Percentiles rank a stretch among this genome's conserved stretches.
phyloP scores from a whole-genome alignment of 129 eudicot species.

The Flaveria sonorensis region DNA sequence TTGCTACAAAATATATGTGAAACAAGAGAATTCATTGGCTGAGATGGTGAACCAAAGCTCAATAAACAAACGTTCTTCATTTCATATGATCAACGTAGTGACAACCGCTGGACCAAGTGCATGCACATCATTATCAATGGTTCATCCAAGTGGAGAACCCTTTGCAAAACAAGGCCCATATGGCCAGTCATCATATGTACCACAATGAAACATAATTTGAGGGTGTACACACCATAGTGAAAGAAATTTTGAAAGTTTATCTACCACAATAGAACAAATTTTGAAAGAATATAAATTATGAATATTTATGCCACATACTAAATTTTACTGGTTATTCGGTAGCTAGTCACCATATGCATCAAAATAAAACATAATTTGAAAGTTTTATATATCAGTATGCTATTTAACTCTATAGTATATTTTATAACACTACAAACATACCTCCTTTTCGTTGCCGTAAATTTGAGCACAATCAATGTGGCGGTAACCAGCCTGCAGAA shows the following conservation, averaged over 20 bases:
- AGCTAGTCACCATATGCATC: too few relatives aligned
- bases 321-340: too few relatives aligned
- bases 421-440: slow-evolving; percentile 18
- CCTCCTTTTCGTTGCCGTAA: slow-evolving; percentile 84
- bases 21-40: not conserved
- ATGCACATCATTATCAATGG: not conserved
- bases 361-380: not conserved
- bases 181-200: not conserved
- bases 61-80: not conserved
- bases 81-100: not conserved
- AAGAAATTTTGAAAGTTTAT: too few relatives aligned
- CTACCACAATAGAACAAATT: too few relatives aligned
- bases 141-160: not conserved
- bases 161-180: not conserved
- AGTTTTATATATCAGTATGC: not conserved
- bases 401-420: not conserved
- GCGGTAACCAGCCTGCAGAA: slow-evolving; percentile 72
- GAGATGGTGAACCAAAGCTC: not conserved
- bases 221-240: not conserved
- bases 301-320: too few relatives aligned
- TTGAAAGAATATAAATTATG: too few relatives aligned
- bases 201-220: not conserved
- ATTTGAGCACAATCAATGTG: slow-evolving; percentile 82
- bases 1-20: not conserved
- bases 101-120: not conserved